Evolutionary conservation across 2,329 filamentous ascomycete genomes (phyloP), one percentile per base, ranked within the genome.

Genomic region (Hymenoscyphus occultus): DNA sequence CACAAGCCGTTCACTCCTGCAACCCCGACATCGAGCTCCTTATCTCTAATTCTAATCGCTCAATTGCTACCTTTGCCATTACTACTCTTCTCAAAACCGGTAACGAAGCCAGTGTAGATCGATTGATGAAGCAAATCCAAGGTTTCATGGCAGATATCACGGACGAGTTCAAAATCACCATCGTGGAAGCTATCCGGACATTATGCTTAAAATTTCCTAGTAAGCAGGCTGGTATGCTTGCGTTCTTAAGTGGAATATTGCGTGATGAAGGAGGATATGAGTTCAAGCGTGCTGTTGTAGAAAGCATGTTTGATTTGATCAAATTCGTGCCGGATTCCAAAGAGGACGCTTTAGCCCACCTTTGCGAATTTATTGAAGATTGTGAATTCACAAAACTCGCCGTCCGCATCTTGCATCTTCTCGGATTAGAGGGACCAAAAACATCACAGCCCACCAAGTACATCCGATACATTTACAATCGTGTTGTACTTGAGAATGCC

Each of bases 81-180:
- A 99, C 95, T 1, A 99, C 95, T 1, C 86, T 99, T 35, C 89
- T 99, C 69, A 98, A 98, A 86, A 99, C 95, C 12, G 95, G 95
- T 67, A 99, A 98, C 76, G 95, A 99, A 80, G 92, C 92, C 48
- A 97, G 93, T 71, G 95, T 99, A 56, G 95, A 99, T 77, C 89
- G 95, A 62, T 81, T 99, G 71, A 97, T 99, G 93, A 97, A 97
- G 84, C 93, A 98, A 78, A 98, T 99, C 68, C 93, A 92, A 31
- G 90, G 91, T 48, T 97, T 99, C 82, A 98, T 99, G 95, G 92
- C 93, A 4, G 95, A 98, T 79, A 98, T 98, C 71, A 97, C 94
- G 6, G 95, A 99, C 76, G 95, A 99, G 78, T 99, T 99, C 84
- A 99, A 98, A 84, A 97, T 99, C 71, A 99, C 95, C n/a, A 97